Conservation (phyloP, 345 rosid genomes). For the Citrus sp. region DNA sequence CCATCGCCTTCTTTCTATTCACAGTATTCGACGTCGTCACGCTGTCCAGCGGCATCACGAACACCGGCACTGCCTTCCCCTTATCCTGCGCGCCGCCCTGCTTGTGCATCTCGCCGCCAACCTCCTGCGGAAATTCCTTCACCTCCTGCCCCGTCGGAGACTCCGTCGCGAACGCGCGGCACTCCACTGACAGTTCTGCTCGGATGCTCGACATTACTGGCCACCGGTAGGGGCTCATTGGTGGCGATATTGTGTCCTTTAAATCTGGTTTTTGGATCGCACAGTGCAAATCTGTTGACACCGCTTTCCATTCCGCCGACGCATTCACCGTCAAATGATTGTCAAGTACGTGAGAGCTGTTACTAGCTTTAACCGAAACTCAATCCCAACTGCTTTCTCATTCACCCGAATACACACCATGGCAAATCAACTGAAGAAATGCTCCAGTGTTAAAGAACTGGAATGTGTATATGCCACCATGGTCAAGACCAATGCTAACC, state of each 20-base stretch:
- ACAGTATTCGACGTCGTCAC: constrained; percentile 75
- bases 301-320: constrained; percentile 49
- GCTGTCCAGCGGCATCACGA: constrained; percentile 94
- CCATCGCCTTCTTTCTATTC: constrained; percentile 88
- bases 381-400: background rate
- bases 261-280: constrained; percentile 24
- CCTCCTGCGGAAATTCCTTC: constrained; percentile 20
- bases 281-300: constrained; percentile 28
- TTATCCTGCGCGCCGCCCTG: constrained; percentile 31
- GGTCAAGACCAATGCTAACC: constrained; percentile 52
- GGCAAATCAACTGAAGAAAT: constrained; percentile 27
- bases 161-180: constrained; percentile 48
- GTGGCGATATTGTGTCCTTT: constrained; percentile 39
- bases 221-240: constrained; percentile 61
- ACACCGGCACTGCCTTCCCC: constrained; percentile 80
- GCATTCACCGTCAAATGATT: constrained; percentile 34
- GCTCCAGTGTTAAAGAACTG: constrained; percentile 32
- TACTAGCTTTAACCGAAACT: background rate
- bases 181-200: constrained; percentile 62
- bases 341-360: background rate
- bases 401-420: constrained; percentile 6
- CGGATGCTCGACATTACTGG: constrained; percentile 40
- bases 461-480: constrained; percentile 51
- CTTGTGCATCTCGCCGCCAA: constrained; percentile 18
- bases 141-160: background rate